Percentiles rank a stretch among this genome's conserved stretches.
Evolutionary conservation across 257 asterid species (phyloP).

Genomic region (Ligustrum vulgare): DNA sequence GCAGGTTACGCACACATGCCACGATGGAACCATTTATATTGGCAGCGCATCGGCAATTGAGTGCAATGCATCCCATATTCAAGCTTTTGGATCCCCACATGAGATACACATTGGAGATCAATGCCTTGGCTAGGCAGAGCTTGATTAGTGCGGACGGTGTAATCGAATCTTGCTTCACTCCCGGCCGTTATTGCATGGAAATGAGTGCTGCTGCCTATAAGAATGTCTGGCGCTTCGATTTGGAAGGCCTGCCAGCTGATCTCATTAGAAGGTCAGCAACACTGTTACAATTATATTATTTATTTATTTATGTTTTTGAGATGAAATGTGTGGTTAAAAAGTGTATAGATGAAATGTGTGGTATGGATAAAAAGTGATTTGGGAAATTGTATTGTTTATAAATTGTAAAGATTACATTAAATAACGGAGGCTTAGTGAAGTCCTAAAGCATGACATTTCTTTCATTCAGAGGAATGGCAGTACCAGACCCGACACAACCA

Average conservation of each 20-base stretch:
- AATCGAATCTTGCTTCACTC: conserved; percentile 92
- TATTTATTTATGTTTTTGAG: too few species aligned
- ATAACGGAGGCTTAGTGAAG: background rate
- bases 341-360: too few species aligned
- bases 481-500: conserved; percentile 73
- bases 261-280: conserved; percentile 40
- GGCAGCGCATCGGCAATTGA: conserved; percentile 93
- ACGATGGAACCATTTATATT: conserved; percentile 80
- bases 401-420: too few species aligned
- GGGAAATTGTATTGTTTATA: too few species aligned
- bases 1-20: conserved; percentile 94
- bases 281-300: too few species aligned
- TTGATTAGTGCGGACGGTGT: conserved; percentile 83
- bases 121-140: conserved; percentile 81
- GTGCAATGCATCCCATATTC: conserved; percentile 92
- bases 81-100: conserved; percentile 97
- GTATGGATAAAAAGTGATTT: too few species aligned
- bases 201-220: conserved; percentile 92
- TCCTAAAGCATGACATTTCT: conserved; percentile 17
- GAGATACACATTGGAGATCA: conserved; percentile 94
- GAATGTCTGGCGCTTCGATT: conserved; percentile 79
- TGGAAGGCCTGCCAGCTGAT: conserved; percentile 92
- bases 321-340: too few species aligned
- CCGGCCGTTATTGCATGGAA: conserved; percentile 95
- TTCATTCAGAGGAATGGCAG: conserved; percentile 82